Percentiles rank a stretch among this genome's conserved stretches.
These are phyloP conservation scores for Ceratobasidium sp. DNA, from an alignment of 1,284 basidiomycete genomes.

Conservation along the genomic window DNA sequence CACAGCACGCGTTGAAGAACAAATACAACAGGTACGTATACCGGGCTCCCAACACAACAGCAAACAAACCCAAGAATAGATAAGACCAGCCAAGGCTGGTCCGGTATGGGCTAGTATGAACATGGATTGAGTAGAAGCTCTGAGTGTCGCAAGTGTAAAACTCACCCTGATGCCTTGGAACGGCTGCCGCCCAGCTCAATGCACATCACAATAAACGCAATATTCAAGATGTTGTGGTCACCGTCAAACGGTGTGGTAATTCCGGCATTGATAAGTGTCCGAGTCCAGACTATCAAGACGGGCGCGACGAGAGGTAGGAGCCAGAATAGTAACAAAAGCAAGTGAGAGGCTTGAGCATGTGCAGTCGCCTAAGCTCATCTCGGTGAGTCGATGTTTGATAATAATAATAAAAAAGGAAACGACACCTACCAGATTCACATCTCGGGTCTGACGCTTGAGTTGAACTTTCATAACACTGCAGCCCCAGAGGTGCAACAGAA, in stretches of 20 bases:
- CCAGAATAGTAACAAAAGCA: constrained; percentile 81
- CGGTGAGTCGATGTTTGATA: neutral
- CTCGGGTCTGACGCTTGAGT: neutral
- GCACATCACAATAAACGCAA: constrained; percentile 69
- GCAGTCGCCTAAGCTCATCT: constrained; percentile 48
- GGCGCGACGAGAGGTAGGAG: constrained; percentile 82
- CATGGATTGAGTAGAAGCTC: constrained; percentile 38
- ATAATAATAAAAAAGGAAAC: no score
- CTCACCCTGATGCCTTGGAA: constrained; percentile 57
- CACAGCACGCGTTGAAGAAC: constrained; percentile 29
- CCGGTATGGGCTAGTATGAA: constrained; percentile 54
- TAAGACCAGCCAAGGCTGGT: constrained; percentile 57
- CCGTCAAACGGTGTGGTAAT: constrained; percentile 74
- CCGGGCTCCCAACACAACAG: constrained; percentile 66
- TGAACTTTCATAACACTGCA: constrained; percentile 55
- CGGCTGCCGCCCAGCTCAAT: constrained; percentile 47
- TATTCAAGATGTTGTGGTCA: constrained; percentile 74
- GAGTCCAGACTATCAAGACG: constrained; percentile 86
- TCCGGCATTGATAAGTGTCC: constrained; percentile 79
- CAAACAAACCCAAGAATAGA: constrained; percentile 60
- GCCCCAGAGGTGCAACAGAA: constrained; percentile 74
- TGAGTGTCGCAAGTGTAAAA: constrained; percentile 53
- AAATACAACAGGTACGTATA: constrained; percentile 62
- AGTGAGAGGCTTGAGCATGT: constrained; percentile 62
- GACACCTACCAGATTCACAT: neutral